Evolutionary conservation across 139 green algal species (phyloP).

Genomic region (Tetradesmus obliquus): DNA sequence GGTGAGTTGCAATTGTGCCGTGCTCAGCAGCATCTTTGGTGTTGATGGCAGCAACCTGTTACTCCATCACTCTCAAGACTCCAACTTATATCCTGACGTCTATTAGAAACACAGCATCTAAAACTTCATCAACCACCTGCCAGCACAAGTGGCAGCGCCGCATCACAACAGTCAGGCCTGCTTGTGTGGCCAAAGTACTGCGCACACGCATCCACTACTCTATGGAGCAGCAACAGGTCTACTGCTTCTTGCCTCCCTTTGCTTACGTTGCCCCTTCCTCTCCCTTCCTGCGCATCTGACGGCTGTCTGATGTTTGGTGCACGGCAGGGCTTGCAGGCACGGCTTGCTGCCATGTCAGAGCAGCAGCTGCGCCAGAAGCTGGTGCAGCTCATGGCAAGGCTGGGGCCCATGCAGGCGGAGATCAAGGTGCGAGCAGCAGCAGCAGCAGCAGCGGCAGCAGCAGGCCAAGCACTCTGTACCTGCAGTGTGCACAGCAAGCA

Average conservation of each 20-base stretch:
- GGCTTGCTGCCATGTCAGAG: conserved; percentile 28
- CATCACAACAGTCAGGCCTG: neutral
- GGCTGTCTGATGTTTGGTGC: neutral
- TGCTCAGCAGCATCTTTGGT: neutral
- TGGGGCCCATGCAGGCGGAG: conserved; percentile 2
- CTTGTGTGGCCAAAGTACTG: neutral
- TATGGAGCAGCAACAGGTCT: neutral
- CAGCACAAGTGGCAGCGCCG: neutral
- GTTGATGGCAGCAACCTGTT: neutral
- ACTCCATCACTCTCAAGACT: too few relatives aligned
- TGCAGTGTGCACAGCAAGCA: too few relatives aligned
- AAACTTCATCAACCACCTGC: neutral
- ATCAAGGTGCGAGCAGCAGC: neutral
- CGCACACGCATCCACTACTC: neutral
- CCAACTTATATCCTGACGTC: too few relatives aligned
- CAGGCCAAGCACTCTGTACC: neutral
- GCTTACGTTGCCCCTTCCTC: too few relatives aligned
- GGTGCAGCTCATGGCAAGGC: neutral
- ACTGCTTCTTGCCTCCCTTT: neutral
- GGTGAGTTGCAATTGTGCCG: neutral
- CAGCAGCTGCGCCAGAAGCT: conserved; percentile 8
- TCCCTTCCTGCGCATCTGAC: neutral
- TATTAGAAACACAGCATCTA: too few relatives aligned
- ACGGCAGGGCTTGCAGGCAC: neutral
- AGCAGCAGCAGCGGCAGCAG: neutral